Evolutionary conservation across 2,329 filamentous ascomycete genomes (phyloP), one percentile per base, ranked within the genome.

Genomic region (Colletotrichum sp.): DNA sequence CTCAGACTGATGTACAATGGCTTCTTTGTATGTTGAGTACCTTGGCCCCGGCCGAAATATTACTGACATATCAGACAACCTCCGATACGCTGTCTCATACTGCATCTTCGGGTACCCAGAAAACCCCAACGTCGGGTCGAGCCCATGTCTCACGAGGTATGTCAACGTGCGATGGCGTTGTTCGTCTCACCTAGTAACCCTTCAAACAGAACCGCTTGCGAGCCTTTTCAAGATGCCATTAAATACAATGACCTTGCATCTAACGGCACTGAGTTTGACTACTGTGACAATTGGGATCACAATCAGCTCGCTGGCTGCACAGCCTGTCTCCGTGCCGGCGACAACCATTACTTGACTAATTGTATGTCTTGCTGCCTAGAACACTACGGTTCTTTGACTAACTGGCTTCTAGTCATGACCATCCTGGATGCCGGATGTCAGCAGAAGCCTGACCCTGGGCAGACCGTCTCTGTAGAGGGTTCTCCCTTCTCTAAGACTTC

Each of bases 351-450:
- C 72, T 73, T 91, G n/a, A 85, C 85, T 71, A 93, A 93, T 78
- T 92, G 90, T 91, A 81, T 62, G 85, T 83, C 21, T 71, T n/a
- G 15, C 4, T 21, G 1, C 2, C 8, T 8, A 21, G 44, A 52
- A 52, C n/a, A 39, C 18, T 6, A 30, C 21, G 5, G 18, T 26
- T 24, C 5, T 16, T 34, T 80, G 44, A 80, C 74, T 52, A 28
- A 76, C 18, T 28, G 28, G 30, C 13, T 30, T 34, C 8, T 39
- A 89, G 88, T 89, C 77, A 77, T 91, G 57, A 87, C 84, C 15
- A 83, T 89, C 44, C 85, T 93, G 9, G 84, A 91, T 72, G 91
- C 90, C 21, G 91, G 89, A 8, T 93, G 92, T 79, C 80, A 86
- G 68, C 89, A 92, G 77, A 84, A 85, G 72, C 90, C 92, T 0